phyloP scores from a whole-genome alignment of 192 early-diverging fungal species.

The Diversispora eburnea region DNA sequence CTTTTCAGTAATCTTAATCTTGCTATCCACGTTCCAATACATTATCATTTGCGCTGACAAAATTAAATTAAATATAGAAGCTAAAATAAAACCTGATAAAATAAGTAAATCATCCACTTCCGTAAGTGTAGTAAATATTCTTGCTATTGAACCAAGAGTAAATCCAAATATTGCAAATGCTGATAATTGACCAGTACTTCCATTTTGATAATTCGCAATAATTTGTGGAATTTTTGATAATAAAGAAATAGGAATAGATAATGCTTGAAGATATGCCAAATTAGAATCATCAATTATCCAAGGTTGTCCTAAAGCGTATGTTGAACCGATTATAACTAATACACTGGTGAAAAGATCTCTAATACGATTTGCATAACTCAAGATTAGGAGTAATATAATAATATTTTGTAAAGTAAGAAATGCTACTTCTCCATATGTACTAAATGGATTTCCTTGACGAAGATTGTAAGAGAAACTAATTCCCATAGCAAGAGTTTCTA shows the following conservation, averaged over 20 bases:
- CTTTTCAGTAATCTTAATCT: neutral
- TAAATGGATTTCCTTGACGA: constrained; percentile 80
- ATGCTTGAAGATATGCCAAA: constrained; percentile 65
- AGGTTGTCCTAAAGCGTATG: constrained; percentile 53
- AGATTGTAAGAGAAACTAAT: constrained; percentile 86
- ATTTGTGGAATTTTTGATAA: constrained; percentile 90
- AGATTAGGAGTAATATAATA: constrained; percentile 68
- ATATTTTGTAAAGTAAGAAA: constrained; percentile 87
- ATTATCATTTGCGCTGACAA: constrained; percentile 73
- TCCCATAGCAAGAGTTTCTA: constrained; percentile 79
- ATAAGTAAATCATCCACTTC: constrained; percentile 84
- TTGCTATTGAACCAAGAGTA: constrained; percentile 79
- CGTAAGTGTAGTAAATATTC: constrained; percentile 88
- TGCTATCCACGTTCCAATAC: constrained; percentile 63
- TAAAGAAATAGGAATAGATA: constrained; percentile 75
- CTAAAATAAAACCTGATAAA: constrained; percentile 63
- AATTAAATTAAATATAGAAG: constrained; percentile 72
- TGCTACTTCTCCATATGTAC: constrained; percentile 79
- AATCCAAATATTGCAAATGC: constrained; percentile 87
- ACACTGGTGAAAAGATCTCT: constrained; percentile 35
- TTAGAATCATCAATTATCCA: constrained; percentile 43
- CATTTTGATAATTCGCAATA: constrained; percentile 73
- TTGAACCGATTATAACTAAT: constrained; percentile 41
- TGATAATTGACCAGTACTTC: constrained; percentile 87
- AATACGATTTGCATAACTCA: constrained; percentile 50